phyloP scores from a whole-genome alignment of 768 basidiomycete species.

The Mrakia gelida region DNA sequence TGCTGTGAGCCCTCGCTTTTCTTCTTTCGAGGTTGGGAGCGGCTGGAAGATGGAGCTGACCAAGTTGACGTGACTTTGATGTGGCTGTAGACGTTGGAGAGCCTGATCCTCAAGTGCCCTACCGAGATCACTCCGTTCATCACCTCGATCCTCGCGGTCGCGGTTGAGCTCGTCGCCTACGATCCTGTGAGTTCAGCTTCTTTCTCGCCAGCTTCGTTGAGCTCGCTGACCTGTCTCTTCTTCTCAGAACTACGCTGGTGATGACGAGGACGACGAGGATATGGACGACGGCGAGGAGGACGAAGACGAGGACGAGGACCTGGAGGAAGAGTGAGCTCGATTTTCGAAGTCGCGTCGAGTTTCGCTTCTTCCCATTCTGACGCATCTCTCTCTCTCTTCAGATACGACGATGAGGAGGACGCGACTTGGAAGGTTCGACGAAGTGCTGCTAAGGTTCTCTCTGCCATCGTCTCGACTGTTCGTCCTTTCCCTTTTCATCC shows the following conservation, averaged over 20 bases:
- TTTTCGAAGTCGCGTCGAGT: neutral
- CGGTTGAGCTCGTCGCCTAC: slow-evolving; percentile 76
- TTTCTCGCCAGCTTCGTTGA: neutral
- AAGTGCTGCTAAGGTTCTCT: slow-evolving; percentile 81
- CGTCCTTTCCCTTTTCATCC: neutral
- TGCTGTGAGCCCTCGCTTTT: slow-evolving; percentile 52
- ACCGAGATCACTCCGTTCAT: slow-evolving; percentile 73
- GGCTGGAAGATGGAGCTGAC: neutral
- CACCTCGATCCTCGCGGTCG: slow-evolving; percentile 62
- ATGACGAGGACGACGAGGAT: slow-evolving; percentile 40
- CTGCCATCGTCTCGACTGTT: slow-evolving; percentile 73
- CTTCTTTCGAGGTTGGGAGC: neutral
- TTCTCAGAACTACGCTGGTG: slow-evolving; percentile 60
- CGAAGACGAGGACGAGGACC: slow-evolving; percentile 75
- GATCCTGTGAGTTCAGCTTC: slow-evolving; percentile 66
- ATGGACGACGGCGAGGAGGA: slow-evolving; percentile 52
- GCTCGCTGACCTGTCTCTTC: neutral
- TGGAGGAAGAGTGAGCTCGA: slow-evolving; percentile 65
- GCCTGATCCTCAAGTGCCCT: slow-evolving; percentile 75
- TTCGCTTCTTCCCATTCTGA: neutral
- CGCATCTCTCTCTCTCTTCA: slow-evolving; percentile 39
- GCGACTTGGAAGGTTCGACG: slow-evolving; percentile 96
- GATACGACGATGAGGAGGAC: slow-evolving; percentile 97
- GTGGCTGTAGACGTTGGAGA: slow-evolving; percentile 66
- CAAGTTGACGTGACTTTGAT: neutral